Percentiles rank a stretch among this genome's conserved stretches.
Conservation (phyloP, 108 stramenopile genomes). For the Seminavis robusta region DNA sequence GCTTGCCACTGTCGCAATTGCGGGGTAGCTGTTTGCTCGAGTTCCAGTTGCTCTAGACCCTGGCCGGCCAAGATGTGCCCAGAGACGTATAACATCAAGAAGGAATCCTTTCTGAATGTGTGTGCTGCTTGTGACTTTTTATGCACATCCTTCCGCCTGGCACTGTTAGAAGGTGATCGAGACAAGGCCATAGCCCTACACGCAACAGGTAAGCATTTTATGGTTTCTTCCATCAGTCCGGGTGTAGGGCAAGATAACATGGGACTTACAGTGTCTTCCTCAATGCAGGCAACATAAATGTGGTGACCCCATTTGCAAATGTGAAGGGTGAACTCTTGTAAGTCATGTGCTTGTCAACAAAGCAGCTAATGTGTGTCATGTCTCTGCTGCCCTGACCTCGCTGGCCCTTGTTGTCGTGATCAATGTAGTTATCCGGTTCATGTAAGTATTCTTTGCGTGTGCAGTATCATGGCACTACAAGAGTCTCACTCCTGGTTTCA, state of each 20-base stretch:
- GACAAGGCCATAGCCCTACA: slow-evolving; percentile 51
- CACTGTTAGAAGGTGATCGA: slow-evolving; percentile 49
- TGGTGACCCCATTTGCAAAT: slow-evolving; percentile 48
- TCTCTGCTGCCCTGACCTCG: background rate
- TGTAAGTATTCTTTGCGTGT: slow-evolving; percentile 10
- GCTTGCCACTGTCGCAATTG: slow-evolving; percentile 67
- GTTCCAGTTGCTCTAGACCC: slow-evolving; percentile 23
- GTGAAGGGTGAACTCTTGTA: slow-evolving; percentile 63
- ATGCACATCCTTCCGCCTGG: slow-evolving; percentile 44
- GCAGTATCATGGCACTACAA: background rate
- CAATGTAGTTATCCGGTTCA: slow-evolving; percentile 39
- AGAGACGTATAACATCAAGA: slow-evolving; percentile 59
- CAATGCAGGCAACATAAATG: slow-evolving; percentile 52
- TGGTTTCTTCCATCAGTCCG: background rate
- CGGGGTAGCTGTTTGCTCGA: slow-evolving; percentile 53
- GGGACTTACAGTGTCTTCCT: too few relatives aligned
- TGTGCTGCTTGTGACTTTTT: slow-evolving; percentile 60
- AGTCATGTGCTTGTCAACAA: background rate
- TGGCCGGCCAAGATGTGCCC: slow-evolving; percentile 63
- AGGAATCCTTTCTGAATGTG: slow-evolving; percentile 34
- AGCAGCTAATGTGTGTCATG: background rate
- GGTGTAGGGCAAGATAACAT: too few relatives aligned
- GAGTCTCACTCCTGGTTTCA: background rate
- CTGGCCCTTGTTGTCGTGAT: background rate
- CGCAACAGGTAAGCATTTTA: slow-evolving; percentile 33